A percentile compares a stretch with the other conserved stretches of the same genome.
These are phyloP conservation scores for Flueggea neowawraea DNA, from an alignment of 441 rosid genomes.

Conservation along the genomic window DNA sequence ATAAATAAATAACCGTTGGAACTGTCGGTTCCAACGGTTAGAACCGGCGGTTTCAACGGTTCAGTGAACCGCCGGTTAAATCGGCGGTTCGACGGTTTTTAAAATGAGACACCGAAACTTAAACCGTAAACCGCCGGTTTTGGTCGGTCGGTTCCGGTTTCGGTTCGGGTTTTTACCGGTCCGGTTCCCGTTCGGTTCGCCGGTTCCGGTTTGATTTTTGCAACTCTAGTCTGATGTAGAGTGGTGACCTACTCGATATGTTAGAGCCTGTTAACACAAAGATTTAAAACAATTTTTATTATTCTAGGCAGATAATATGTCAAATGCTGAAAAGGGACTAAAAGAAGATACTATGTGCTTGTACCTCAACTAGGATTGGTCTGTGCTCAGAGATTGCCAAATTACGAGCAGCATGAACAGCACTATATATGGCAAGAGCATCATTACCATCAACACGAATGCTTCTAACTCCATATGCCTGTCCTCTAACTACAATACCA, in stretches of 20 bases:
- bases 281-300: slow-evolving; percentile 4
- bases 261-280: slow-evolving; percentile 46
- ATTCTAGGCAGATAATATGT: neutral
- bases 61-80: too few species aligned
- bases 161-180: too few species aligned
- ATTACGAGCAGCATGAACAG: slow-evolving; percentile 65
- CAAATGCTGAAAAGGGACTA: too few species aligned
- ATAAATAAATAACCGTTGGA: too few species aligned
- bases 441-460: slow-evolving; percentile 95
- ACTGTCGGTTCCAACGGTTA: too few species aligned
- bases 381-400: slow-evolving; percentile 62
- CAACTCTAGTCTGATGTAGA: slow-evolving; percentile 94
- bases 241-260: slow-evolving; percentile 89
- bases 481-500: slow-evolving; percentile 79
- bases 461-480: slow-evolving; percentile 78
- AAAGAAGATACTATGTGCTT: neutral
- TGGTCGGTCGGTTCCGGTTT: too few species aligned
- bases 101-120: too few species aligned
- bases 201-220: too few species aligned
- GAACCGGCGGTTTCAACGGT: too few species aligned
- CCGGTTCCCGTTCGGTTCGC: too few species aligned
- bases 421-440: slow-evolving; percentile 77
- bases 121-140: too few species aligned
- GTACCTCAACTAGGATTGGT: slow-evolving; percentile 82
- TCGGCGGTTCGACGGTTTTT: too few species aligned